Evolutionary conservation across 768 basidiomycete genomes (phyloP).

Genomic region (Pisolithus albus): DNA sequence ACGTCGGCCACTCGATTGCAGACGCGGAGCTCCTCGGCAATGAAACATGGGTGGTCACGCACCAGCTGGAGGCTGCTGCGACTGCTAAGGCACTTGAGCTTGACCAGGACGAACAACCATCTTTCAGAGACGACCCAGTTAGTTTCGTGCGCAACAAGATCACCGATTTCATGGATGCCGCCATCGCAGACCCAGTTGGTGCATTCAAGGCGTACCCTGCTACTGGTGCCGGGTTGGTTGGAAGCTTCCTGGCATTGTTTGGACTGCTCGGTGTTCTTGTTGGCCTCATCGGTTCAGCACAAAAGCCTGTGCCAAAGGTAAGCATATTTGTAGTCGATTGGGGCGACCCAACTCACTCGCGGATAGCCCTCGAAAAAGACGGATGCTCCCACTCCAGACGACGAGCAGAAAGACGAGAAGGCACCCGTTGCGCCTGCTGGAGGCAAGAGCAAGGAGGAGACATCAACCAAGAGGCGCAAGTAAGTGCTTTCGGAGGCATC

Average conservation of each 20-base stretch:
- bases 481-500: slow-evolving; percentile 22
- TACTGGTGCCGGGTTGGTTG: slow-evolving; percentile 72
- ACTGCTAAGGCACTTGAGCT: slow-evolving; percentile 39
- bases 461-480: slow-evolving; percentile 68
- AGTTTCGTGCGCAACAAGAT: slow-evolving; percentile 75
- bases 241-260: slow-evolving; percentile 70
- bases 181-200: slow-evolving; percentile 63
- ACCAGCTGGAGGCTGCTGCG: slow-evolving; percentile 63
- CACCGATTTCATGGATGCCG: slow-evolving; percentile 72
- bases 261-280: slow-evolving; percentile 79
- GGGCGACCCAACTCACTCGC: background rate
- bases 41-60: slow-evolving; percentile 92
- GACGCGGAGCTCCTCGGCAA: slow-evolving; percentile 79
- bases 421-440: slow-evolving; percentile 68
- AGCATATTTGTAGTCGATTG: slow-evolving; percentile 6
- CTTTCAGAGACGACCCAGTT: slow-evolving; percentile 69
- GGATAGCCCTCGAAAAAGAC: slow-evolving; percentile 69
- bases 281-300: slow-evolving; percentile 67
- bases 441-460: slow-evolving; percentile 67
- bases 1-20: slow-evolving; percentile 81
- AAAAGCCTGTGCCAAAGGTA: slow-evolving; percentile 67
- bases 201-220: slow-evolving; percentile 89
- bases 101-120: slow-evolving; percentile 37
- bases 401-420: slow-evolving; percentile 57
- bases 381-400: slow-evolving; percentile 55